Evolutionary conservation across 2,329 filamentous ascomycete species (phyloP).

Genomic region (Didymellaceae sp.): DNA sequence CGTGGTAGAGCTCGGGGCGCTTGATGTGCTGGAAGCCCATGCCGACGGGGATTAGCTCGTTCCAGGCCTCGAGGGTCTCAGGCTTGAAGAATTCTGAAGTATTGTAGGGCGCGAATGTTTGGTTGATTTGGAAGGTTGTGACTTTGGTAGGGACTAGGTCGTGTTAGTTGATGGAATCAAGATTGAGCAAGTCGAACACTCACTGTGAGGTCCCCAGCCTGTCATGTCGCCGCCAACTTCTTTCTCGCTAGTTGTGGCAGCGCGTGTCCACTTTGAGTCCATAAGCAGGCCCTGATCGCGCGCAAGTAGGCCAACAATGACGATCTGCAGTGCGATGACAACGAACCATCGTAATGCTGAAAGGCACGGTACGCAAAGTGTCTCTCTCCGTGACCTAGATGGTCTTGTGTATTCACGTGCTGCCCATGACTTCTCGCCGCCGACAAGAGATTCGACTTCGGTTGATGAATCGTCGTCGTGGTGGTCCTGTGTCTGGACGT

Average conservation of each 20-base stretch:
- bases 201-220: constrained; percentile 43
- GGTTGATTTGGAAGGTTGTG: constrained; percentile 43
- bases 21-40: constrained; percentile 45
- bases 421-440: constrained; percentile 37
- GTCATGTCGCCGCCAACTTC: constrained; percentile 45
- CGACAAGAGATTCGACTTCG: constrained; percentile 43
- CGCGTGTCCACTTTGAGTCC: constrained; percentile 25
- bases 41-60: constrained; percentile 38
- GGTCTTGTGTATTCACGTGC: constrained; percentile 26
- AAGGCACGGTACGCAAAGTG: constrained; percentile 19
- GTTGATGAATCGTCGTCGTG: constrained; percentile 43
- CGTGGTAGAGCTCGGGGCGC: constrained; percentile 37
- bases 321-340: constrained; percentile 39
- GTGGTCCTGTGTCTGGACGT: constrained; percentile 31
- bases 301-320: constrained; percentile 40
- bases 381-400: constrained; percentile 27
- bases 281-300: constrained; percentile 39
- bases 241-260: constrained; percentile 32
- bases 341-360: constrained; percentile 37
- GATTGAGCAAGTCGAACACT: neutral
- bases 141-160: constrained; percentile 39
- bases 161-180: neutral
- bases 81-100: constrained; percentile 47
- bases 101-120: constrained; percentile 45
- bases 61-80: constrained; percentile 41